Conservation (phyloP, 2,329 filamentous ascomycete genomes). For the Ophiostoma quercus region DNA sequence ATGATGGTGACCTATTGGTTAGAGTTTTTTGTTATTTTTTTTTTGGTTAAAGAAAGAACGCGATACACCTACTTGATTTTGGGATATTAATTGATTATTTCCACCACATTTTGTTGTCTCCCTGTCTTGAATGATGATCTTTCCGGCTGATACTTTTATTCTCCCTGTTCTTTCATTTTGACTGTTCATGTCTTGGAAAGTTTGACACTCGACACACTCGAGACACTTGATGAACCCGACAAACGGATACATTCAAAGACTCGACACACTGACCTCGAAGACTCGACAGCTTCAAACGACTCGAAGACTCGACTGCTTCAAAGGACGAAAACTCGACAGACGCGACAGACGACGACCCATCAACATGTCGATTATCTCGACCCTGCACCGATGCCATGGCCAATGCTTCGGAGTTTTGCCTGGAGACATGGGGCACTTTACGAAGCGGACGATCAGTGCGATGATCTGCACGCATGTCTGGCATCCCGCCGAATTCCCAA, state of each 20-base stretch:
- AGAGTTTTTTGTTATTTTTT: not conserved
- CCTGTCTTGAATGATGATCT: not conserved
- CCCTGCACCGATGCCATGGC: not conserved
- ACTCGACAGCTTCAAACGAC: too few species aligned
- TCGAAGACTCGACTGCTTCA: too few species aligned
- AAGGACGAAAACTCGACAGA: not conserved
- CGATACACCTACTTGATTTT: not conserved
- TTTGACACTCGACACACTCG: too few species aligned
- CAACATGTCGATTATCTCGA: not conserved
- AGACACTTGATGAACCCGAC: too few species aligned
- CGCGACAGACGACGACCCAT: not conserved
- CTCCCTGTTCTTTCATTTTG: too few species aligned
- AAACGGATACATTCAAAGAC: too few species aligned
- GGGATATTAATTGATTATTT: not conserved
- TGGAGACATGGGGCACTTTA: not conserved
- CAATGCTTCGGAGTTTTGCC: not conserved
- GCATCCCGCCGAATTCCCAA: not conserved
- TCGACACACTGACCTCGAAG: too few species aligned
- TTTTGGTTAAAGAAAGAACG: not conserved
- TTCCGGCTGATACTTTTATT: too few species aligned
- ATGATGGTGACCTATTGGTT: not conserved
- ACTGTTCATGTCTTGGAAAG: too few species aligned
- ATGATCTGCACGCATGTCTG: constrained; percentile 3
- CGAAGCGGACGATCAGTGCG: not conserved
- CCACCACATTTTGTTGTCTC: not conserved